Conservation (phyloP, 1,139 yeast species). For the Zygosaccharomyces sapae region DNA sequence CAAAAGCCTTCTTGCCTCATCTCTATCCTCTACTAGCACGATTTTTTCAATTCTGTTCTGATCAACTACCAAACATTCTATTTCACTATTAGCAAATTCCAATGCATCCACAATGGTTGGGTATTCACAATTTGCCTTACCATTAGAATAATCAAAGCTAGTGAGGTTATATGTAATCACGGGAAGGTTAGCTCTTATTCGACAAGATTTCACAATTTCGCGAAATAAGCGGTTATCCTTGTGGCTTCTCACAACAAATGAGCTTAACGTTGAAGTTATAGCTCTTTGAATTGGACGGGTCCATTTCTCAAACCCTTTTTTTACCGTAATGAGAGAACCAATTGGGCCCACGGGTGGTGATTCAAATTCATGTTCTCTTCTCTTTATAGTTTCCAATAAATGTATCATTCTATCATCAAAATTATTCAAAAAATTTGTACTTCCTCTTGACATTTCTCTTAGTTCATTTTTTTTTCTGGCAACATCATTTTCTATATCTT, state of each 20-base stretch:
- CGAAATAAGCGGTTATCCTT: constrained; percentile 55
- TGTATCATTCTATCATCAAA: constrained; percentile 47
- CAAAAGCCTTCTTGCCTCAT: constrained; percentile 49
- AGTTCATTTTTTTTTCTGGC: constrained; percentile 19
- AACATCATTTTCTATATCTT: constrained; percentile 15
- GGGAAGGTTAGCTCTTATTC: constrained; percentile 31
- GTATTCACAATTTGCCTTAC: constrained; percentile 38
- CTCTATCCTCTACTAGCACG: constrained; percentile 49
- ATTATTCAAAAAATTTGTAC: constrained; percentile 35
- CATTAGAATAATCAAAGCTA: constrained; percentile 46
- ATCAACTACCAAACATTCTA: constrained; percentile 65
- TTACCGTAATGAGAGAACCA: constrained; percentile 60
- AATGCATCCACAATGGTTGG: constrained; percentile 61
- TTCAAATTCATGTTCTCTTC: constrained; percentile 39
- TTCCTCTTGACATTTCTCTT: constrained; percentile 20
- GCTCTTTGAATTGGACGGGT: constrained; percentile 54
- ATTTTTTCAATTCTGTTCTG: constrained; percentile 54
- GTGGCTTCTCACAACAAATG: constrained; percentile 64
- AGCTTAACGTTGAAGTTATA: constrained; percentile 48
- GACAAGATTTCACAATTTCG: constrained; percentile 41
- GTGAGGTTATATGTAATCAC: constrained; percentile 57
- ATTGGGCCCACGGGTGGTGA: constrained; percentile 76
- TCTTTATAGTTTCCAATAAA: constrained; percentile 44
- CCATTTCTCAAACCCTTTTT: constrained; percentile 54
- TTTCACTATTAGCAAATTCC: constrained; percentile 49